Evolutionary conservation across 2,329 filamentous ascomycete species (phyloP), one percentile per base, ranked within the genome.

Genomic region (Botrytis aclada): DNA sequence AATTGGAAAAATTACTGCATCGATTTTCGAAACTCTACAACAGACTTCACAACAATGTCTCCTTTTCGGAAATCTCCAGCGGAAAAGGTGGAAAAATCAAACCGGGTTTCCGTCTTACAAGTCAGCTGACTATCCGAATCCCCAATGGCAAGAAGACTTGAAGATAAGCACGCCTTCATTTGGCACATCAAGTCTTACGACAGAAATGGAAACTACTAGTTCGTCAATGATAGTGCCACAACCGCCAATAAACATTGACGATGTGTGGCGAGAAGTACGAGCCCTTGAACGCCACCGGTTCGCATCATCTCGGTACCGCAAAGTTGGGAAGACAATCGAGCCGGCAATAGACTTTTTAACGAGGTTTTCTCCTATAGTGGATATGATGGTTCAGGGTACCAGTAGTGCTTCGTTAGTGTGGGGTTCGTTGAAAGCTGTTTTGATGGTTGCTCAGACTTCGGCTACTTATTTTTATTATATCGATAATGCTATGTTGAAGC

Each of bases 401-500:
- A 69, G 51, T 39, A 72, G 29, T 34, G 70, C 70, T 5, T 67
- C 62, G 61, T 12, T 72, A 18, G 51, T 72, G 60, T 72, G 70
- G 70, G 70, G 70, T n/a, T 67, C 62, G 1, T 69, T 72, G 39
- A 72, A 61, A 34, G 70, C 25, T 37, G 60, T 72, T 47, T 61
- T 72, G 39, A 58, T 72, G 70, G 62, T 72, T 47, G 70, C 70
- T 37, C 70, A 72, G n/a, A 72, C 70, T n/a, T 72, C 70, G 10
- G 51, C 56, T 12, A 60, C 54, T 20, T 72, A 72, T 41, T 72
- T 72, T 45, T 34, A 60, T 20, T 72, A 72, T 8, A 60, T 72
- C 22, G 54, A 72, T 22, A 69, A 60, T 29, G 70, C 70, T 3
- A 67, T 72, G 70, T 16, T 61, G 32, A 72, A 67, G 51, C 70